Evolutionary conservation across 2,329 filamentous ascomycete species (phyloP), one percentile per base, ranked within the genome.

Genomic region (Cladosporium sp.): DNA sequence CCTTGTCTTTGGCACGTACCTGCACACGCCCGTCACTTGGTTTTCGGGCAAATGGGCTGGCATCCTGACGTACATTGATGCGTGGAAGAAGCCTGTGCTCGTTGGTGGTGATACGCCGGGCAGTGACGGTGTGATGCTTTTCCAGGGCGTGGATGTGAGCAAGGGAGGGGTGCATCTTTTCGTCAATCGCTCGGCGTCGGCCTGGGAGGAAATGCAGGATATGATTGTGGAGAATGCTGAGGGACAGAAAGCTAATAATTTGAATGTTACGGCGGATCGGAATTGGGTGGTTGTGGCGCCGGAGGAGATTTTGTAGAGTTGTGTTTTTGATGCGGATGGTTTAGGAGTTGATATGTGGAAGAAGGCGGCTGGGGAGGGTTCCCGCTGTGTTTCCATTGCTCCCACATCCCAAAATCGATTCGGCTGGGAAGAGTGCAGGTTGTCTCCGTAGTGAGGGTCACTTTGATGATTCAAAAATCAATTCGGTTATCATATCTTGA

Each of bases 241-340:
- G 18, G 63, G 55, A 2, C 71, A 74, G 57, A 57, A 57, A 43
- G 58, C 61, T 49, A 62, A 69, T 38, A 66, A 67, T 1, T 51
- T 68, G 7, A 59, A 63, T 1, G 70, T 72, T 2, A 74, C 70
- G 12, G 72, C 69, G 2, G 60, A 74, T 50, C 72, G 72, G 65
- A 73, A 73, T 59, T 74, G 72, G 72, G 65, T 74, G 3, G 61
- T 68, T 4, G 72, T 74, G 2, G 66, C 58, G 54, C 70, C 71
- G 0, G 55, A 62, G 1, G 67, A 74, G 1, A 67, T 74, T 9
- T 38, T 46, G 43, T 46, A 35, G 32, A 8, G 12, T 16, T 11
- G 7, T 3, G 13, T 16, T 27, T 27, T 27, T 27, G 4, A 9
- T 27, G 4, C 22, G 22, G 22, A 5, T 27, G 5, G 4, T 9